Evolutionary conservation across 768 basidiomycete genomes (phyloP).

Genomic region (Russula vinacea): DNA sequence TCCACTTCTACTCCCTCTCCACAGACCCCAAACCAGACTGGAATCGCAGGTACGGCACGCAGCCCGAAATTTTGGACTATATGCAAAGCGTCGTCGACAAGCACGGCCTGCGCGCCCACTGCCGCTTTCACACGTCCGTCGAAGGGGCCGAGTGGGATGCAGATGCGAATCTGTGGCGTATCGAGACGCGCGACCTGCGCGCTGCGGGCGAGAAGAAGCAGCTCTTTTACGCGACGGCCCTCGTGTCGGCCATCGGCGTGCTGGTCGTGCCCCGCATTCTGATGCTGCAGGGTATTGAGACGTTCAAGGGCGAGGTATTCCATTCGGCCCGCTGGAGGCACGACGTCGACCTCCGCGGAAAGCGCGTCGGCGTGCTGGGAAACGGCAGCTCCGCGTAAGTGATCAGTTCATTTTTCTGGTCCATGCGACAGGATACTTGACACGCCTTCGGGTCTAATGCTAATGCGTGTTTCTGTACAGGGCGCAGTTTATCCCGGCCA

Average conservation of each 20-base stretch:
- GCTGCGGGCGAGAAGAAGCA: conserved; percentile 19
- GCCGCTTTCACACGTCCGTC: conserved; percentile 34
- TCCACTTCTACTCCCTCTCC: conserved; percentile 33
- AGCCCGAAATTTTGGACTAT: conserved; percentile 36
- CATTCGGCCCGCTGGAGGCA: conserved; percentile 58
- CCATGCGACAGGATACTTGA: too few relatives aligned
- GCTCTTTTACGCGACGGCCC: conserved; percentile 28
- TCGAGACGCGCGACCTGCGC: conserved; percentile 30
- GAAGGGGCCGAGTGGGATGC: conserved; percentile 35
- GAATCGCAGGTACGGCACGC: conserved; percentile 29
- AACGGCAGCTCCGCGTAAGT: conserved; percentile 56
- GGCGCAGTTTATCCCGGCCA: conserved; percentile 52
- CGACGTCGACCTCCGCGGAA: conserved; percentile 49
- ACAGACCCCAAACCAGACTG: conserved; percentile 35
- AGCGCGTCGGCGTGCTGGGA: conserved; percentile 57
- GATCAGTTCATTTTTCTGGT: not conserved
- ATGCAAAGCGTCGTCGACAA: conserved; percentile 30
- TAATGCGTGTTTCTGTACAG: not conserved
- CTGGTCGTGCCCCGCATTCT: conserved; percentile 33
- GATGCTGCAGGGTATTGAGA: conserved; percentile 33
- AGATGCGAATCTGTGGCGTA: conserved; percentile 30
- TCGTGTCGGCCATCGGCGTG: conserved; percentile 36
- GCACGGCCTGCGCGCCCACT: conserved; percentile 28
- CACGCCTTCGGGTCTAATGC: too few relatives aligned
- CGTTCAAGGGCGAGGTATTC: conserved; percentile 49